A percentile compares a stretch with the other conserved stretches of the same genome.
These are phyloP conservation scores for Ophiocordyceps camponoti-floridani DNA, from an alignment of 2,329 filamentous ascomycete species.

Conservation along the genomic window DNA sequence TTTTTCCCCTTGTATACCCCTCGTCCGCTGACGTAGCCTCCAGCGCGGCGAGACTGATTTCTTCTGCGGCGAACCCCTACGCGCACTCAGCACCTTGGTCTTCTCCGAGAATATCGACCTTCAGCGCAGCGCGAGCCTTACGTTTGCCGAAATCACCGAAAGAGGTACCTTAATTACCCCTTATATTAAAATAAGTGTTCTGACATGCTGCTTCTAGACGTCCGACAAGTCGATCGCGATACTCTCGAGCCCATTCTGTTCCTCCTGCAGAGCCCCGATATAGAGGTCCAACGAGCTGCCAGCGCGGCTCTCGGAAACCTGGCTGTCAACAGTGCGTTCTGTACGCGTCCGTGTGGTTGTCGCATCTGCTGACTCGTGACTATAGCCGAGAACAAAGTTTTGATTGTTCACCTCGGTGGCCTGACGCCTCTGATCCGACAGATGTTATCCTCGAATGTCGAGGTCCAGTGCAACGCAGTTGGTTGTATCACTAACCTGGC, in stretches of 20 bases:
- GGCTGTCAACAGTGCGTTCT: conserved; percentile 73
- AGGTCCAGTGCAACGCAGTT: conserved; percentile 97
- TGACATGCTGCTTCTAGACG: conserved; percentile 42
- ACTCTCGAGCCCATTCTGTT: conserved; percentile 93
- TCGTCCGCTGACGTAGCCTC: conserved; percentile 10
- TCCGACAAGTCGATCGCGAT: conserved; percentile 84
- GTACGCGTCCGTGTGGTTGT: neutral
- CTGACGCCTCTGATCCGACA: conserved; percentile 85
- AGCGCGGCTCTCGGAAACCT: conserved; percentile 92
- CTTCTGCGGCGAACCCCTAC: conserved; percentile 88
- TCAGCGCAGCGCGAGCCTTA: conserved; percentile 90
- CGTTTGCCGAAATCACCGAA: conserved; percentile 97
- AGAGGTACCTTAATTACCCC: conserved; percentile 45
- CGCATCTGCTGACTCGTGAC: conserved; percentile 14
- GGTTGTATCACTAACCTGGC: conserved; percentile 97
- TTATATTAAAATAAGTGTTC: neutral
- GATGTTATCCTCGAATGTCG: conserved; percentile 96
- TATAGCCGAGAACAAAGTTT: conserved; percentile 87
- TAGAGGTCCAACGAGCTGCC: conserved; percentile 90
- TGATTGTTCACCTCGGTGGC: conserved; percentile 84
- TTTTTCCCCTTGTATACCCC: neutral
- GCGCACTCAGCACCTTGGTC: conserved; percentile 84
- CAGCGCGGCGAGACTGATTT: conserved; percentile 95
- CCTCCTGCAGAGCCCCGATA: conserved; percentile 84
- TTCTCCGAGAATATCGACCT: conserved; percentile 98